Percentiles rank a stretch among this genome's conserved stretches.
phyloP scores from a whole-genome alignment of 768 basidiomycete genomes.

The Leucocoprinus sp. region DNA sequence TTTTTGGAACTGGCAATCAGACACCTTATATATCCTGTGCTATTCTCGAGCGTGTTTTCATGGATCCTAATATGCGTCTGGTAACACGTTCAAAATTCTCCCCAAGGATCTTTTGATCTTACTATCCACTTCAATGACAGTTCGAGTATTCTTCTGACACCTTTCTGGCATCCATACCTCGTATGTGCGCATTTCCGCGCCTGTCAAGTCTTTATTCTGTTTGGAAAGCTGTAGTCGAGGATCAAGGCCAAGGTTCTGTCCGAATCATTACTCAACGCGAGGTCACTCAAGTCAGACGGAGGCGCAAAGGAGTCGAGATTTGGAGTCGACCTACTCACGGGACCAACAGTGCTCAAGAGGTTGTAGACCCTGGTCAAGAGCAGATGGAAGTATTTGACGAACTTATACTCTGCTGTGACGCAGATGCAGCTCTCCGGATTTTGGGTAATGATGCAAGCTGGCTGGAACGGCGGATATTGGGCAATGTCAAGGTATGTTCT shows the following conservation, averaged over 20 bases:
- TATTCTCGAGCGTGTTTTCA: slow-evolving; percentile 25
- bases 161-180: slow-evolving; percentile 22
- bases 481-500: slow-evolving; percentile 21
- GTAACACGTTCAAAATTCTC: slow-evolving; percentile 6
- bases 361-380: slow-evolving; percentile 21
- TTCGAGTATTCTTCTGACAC: slow-evolving; percentile 25
- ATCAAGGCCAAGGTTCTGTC: slow-evolving; percentile 19
- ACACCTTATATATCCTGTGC: slow-evolving; percentile 26
- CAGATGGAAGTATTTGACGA: slow-evolving; percentile 19
- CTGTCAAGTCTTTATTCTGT: slow-evolving; percentile 20
- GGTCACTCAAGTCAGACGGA: slow-evolving; percentile 21
- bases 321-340: slow-evolving; percentile 22
- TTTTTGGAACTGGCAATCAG: slow-evolving; percentile 27
- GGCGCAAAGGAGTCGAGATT: slow-evolving; percentile 16
- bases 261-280: slow-evolving; percentile 18
- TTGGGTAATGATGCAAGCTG: slow-evolving; percentile 20
- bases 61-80: slow-evolving; percentile 26
- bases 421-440: slow-evolving; percentile 19
- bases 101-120: not conserved
- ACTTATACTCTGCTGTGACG: slow-evolving; percentile 22
- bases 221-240: slow-evolving; percentile 21
- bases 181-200: slow-evolving; percentile 23
- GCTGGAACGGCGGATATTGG: slow-evolving; percentile 23
- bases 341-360: slow-evolving; percentile 20
- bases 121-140: slow-evolving; percentile 6